Conservation (phyloP, 805 yeast genomes). For the Sugiyamaella valdiviana region DNA sequence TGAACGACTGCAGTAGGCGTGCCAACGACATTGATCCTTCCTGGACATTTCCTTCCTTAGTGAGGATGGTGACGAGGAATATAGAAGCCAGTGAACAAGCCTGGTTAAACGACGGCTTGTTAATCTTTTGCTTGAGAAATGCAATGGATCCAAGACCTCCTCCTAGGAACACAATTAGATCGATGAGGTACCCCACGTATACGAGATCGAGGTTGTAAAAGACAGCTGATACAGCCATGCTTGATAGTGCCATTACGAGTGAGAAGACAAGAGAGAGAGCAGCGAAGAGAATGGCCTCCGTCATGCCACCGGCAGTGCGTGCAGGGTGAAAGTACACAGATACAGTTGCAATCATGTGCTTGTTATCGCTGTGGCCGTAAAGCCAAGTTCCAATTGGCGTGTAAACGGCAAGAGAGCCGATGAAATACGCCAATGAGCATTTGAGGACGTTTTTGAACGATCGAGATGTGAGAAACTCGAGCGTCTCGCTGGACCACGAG, state of each 20-base stretch:
- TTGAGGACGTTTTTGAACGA: conserved; percentile 38
- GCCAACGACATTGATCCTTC: conserved; percentile 50
- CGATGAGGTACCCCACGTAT: conserved; percentile 46
- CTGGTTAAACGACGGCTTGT: conserved; percentile 66
- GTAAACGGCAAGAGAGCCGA: conserved; percentile 71
- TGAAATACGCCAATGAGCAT: conserved; percentile 65
- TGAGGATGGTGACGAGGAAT: conserved; percentile 60
- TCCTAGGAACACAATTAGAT: conserved; percentile 46
- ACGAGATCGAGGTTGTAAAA: conserved; percentile 43
- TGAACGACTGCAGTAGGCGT: conserved; percentile 48
- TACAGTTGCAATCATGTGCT: conserved; percentile 76
- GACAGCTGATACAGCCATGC: conserved; percentile 46
- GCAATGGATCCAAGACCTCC: conserved; percentile 60
- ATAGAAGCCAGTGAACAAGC: conserved; percentile 76
- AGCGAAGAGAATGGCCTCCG: conserved; percentile 63
- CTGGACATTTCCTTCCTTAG: conserved; percentile 66
- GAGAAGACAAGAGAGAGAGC: conserved; percentile 48
- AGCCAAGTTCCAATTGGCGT: conserved; percentile 36
- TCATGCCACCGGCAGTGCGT: conserved; percentile 73
- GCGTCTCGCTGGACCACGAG: neutral
- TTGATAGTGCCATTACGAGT: conserved; percentile 44
- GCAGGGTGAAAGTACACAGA: conserved; percentile 83
- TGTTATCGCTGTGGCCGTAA: conserved; percentile 63
- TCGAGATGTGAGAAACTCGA: conserved; percentile 4
- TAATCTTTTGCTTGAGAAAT: conserved; percentile 59